Base-by-base conservation (phyloP, 2,329 filamentous ascomycete species). In the Epichloe sylvatica region DNA sequence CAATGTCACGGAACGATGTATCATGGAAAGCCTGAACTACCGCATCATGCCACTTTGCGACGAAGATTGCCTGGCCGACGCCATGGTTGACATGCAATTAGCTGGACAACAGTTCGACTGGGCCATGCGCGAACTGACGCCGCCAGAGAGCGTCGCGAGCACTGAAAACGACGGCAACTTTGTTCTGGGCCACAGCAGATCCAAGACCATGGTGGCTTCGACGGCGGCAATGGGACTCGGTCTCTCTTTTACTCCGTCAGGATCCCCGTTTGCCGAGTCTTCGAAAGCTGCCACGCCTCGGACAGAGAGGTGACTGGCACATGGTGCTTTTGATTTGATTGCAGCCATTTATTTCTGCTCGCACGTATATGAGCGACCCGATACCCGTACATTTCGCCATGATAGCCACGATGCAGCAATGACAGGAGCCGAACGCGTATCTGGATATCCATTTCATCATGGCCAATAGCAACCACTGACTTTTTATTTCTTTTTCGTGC, bases 1-100 rank as follows among this genome's bases (percentile, higher is more conserved):
- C 57, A 82, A 81, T 56, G 72, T 72, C 46, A 83, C 80, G 1
- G 80, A 84, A 63, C 70, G 76, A 44, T 76, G 73, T 62, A 74
- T 84, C 56, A 76, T 83, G 70, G 77, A 81, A 66, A 78, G 74
- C 60, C 68, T 84, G 44, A 70, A 73, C 54, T 84, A 81, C 63
- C 72, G 78, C 49, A 76, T 84, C 59, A 64, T 83, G 62, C 77
- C 78, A 6, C 67, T 84, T 9, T 79, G 72, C 62, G 69, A 78
- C 45, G 70, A 73, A 2, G 70, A 71, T 36, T 71, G 77, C 53
- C 73, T 84, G 53, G 68, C 71, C 37, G 75, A 80, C 53, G 79
- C 79, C 11, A 68, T 80, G 60, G 72, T 74, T 49, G 79, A 83
- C 58, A 84, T 84, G 77, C 73, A 77, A 60, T 73, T 80, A 44